Evolutionary conservation across 371 early-diverging fungal genomes (phyloP), one percentile per base, ranked within the genome.

Genomic region (Mucor plumbeus): DNA sequence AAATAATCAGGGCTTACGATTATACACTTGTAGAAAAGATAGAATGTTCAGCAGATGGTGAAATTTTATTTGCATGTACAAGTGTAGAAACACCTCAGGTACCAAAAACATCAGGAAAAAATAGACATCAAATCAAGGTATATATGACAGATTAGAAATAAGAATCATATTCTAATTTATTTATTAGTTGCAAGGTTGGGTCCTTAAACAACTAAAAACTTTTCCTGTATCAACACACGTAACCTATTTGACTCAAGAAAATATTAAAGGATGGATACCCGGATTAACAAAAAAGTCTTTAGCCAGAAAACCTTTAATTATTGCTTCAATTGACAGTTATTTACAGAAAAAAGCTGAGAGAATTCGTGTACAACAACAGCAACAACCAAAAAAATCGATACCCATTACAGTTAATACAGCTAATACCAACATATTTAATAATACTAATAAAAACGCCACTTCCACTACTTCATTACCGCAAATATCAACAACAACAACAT

Each of bases 211-310:
- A 40, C 57, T 87, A 14, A 80, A 74, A 14, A 83, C 82, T 8
- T 70, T 74, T 39, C 89, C 89, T 1, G 81, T 81, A 5, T 81
- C 87, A 21, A 91, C 89, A 31, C 81, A 85, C 66, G 81, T 91
- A 19, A 87, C 83, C 7, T 91, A 84, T 75, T 76, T 79, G 36
- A 78, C 82, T 19, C 78, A 81, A 65, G 81, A 81, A 65, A 72
- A 58, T 57, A 70, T 80, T 36, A 75, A 72, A 50, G 90, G 88
- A 35, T 83, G 89, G 84, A 77, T 91, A 34, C 88, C 91, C 13
- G 82, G 86, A 13, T 76, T 91, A 26, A 89, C 90, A 10, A 87
- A 86, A 66, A 84, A 88, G 53, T 84, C 89, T 40, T 76, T 91
- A 6, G 86, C 88, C 13, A 81, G 87, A 62, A 79, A 88, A 44